Evolutionary conservation across 352 stramenopile species (phyloP).

Genomic region (Pythium plurisporium): DNA sequence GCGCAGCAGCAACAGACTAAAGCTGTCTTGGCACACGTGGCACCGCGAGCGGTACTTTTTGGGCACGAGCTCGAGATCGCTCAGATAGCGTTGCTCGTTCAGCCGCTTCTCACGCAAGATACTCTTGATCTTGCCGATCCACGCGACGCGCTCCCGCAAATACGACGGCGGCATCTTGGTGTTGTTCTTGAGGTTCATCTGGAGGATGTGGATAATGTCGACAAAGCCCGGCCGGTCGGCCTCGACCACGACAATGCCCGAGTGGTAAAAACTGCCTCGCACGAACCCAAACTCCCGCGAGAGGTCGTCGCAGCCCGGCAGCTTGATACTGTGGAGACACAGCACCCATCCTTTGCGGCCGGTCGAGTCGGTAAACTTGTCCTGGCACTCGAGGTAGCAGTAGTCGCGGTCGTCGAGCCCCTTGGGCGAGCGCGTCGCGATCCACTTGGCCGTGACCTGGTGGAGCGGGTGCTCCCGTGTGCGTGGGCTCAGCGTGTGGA

Average conservation of each 20-base stretch:
- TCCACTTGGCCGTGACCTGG: conserved; percentile 84
- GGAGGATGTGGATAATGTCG: conserved; percentile 79
- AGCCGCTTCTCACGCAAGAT: conserved; percentile 69
- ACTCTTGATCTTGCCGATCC: conserved; percentile 38
- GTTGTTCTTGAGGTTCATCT: conserved; percentile 79
- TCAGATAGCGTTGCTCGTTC: conserved; percentile 79
- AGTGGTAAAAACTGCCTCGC: conserved; percentile 78
- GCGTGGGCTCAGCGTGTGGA: conserved; percentile 59
- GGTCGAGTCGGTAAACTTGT: conserved; percentile 81
- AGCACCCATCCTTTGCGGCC: conserved; percentile 81
- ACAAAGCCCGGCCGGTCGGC: conserved; percentile 63
- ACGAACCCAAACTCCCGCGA: conserved; percentile 73
- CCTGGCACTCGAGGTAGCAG: conserved; percentile 79
- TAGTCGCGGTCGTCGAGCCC: conserved; percentile 68
- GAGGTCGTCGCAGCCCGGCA: conserved; percentile 72
- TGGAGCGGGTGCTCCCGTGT: conserved; percentile 77
- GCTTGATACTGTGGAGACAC: conserved; percentile 79
- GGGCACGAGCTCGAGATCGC: conserved; percentile 75
- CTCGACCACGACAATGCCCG: conserved; percentile 79
- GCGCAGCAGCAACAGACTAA: conserved; percentile 72
- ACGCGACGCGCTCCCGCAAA: conserved; percentile 29
- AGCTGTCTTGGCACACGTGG: conserved; percentile 76
- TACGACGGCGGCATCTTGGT: conserved; percentile 36
- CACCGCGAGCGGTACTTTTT: conserved; percentile 76
- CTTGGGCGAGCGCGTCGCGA: conserved; percentile 50